A percentile compares a stretch with the other conserved stretches of the same genome.
These are phyloP conservation scores for Oligophagozyma castellii DNA, from an alignment of 1,139 yeast species.

Conservation along the genomic window DNA sequence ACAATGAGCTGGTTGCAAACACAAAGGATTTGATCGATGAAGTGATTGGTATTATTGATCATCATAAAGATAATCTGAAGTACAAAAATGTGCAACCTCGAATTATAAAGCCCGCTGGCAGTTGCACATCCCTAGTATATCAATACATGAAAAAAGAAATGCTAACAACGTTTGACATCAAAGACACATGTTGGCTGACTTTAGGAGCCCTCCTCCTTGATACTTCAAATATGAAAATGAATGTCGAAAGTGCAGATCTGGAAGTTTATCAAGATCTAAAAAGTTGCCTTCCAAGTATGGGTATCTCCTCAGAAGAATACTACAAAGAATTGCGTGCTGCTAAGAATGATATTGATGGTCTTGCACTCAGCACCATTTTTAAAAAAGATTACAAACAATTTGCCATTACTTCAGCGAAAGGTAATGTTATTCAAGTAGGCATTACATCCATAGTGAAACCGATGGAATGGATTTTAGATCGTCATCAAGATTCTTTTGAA, in stretches of 20 bases:
- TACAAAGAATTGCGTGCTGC: constrained; percentile 35
- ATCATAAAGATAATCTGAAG: constrained; percentile 61
- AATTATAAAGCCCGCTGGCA: constrained; percentile 51
- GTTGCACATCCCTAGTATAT: constrained; percentile 65
- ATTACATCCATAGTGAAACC: constrained; percentile 65
- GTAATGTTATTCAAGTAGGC: constrained; percentile 33
- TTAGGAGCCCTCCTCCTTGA: constrained; percentile 51
- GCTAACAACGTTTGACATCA: not conserved
- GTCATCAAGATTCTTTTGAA: constrained; percentile 26
- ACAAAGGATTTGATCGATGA: constrained; percentile 22
- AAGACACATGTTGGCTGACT: not conserved
- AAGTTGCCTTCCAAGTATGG: no score
- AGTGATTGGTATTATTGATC: constrained; percentile 64
- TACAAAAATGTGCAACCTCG: constrained; percentile 39
- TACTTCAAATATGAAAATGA: constrained; percentile 48
- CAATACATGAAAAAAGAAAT: constrained; percentile 37
- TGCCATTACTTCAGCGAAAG: no score
- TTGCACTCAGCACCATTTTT: constrained; percentile 46
- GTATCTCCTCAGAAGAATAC: constrained; percentile 24
- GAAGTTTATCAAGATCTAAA: no score
- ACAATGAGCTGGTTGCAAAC: constrained; percentile 54
- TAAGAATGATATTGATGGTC: constrained; percentile 50
- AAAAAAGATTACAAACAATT: constrained; percentile 74
- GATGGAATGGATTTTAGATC: constrained; percentile 39
- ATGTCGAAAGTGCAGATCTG: constrained; percentile 43